phyloP scores from a whole-genome alignment of 768 basidiomycete genomes.

The Rhizopogon roseolus region DNA sequence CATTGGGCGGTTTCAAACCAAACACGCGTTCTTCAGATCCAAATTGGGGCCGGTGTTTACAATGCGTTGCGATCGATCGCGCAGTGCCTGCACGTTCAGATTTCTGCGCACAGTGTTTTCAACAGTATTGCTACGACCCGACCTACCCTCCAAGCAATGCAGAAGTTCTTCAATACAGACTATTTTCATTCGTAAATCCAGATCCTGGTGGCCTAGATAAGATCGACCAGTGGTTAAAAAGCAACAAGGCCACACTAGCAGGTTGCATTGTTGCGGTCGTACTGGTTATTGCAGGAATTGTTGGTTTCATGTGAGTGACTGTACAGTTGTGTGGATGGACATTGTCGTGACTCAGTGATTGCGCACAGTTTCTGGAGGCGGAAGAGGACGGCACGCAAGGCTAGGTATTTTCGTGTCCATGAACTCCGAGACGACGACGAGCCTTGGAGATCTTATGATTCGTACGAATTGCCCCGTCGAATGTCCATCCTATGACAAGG shows the following conservation, averaged over 20 bases:
- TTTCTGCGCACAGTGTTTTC: slow-evolving; percentile 56
- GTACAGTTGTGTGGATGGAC: background rate
- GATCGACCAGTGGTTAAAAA: slow-evolving; percentile 37
- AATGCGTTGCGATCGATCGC: slow-evolving; percentile 60
- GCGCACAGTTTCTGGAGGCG: slow-evolving; percentile 26
- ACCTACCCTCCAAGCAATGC: slow-evolving; percentile 55
- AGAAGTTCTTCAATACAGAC: slow-evolving; percentile 32
- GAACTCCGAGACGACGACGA: slow-evolving; percentile 25
- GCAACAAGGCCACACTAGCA: slow-evolving; percentile 43
- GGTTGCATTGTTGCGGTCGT: slow-evolving; percentile 42
- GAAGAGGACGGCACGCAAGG: slow-evolving; percentile 13
- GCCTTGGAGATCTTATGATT: slow-evolving; percentile 25
- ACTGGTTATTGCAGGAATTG: slow-evolving; percentile 33
- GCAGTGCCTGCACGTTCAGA: slow-evolving; percentile 36
- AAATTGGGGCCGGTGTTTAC: slow-evolving; percentile 51
- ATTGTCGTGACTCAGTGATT: background rate
- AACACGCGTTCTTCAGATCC: slow-evolving; percentile 52
- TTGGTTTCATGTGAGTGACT: slow-evolving; percentile 29
- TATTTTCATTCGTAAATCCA: slow-evolving; percentile 47
- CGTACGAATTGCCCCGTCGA: background rate
- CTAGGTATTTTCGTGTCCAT: slow-evolving; percentile 18
- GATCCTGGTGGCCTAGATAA: slow-evolving; percentile 45
- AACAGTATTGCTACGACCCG: slow-evolving; percentile 53
- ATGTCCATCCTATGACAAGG: background rate
- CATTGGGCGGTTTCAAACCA: slow-evolving; percentile 55